Evolutionary conservation across 2,329 filamentous ascomycete genomes (phyloP).

Genomic region (Penicillium sp.): DNA sequence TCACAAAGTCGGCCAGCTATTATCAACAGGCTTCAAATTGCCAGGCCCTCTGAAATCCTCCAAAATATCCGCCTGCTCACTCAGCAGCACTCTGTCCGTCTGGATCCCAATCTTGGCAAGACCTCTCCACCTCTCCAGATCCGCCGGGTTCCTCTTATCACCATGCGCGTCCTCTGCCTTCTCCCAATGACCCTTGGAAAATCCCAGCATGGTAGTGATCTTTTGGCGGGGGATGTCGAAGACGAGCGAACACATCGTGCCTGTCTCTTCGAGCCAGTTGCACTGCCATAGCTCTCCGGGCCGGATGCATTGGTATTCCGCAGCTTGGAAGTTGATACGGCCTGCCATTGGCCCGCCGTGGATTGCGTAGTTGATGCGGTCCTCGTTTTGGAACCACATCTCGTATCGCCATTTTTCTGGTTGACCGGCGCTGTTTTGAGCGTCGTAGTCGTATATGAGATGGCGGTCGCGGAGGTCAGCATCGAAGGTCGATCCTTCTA

Average conservation of each 20-base stretch:
- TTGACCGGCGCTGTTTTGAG: conserved; percentile 52
- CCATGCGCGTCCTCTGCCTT: conserved; percentile 55
- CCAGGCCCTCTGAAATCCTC: conserved; percentile 57
- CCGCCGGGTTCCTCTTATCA: conserved; percentile 57
- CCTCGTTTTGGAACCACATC: conserved; percentile 62
- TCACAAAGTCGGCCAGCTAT: conserved; percentile 43
- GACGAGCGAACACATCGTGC: conserved; percentile 59
- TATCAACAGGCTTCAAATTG: conserved; percentile 51
- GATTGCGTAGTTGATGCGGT: conserved; percentile 61
- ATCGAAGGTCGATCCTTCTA: conserved; percentile 46
- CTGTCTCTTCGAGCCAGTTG: conserved; percentile 65
- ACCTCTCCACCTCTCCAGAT: conserved; percentile 57
- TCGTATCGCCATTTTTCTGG: conserved; percentile 65
- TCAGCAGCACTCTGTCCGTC: conserved; percentile 55
- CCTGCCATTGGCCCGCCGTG: conserved; percentile 64
- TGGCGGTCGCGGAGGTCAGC: conserved; percentile 58
- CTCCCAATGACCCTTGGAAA: conserved; percentile 62
- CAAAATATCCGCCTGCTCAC: conserved; percentile 58
- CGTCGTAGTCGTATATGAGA: conserved; percentile 62
- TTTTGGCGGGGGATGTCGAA: conserved; percentile 57
- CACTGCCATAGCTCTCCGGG: conserved; percentile 63
- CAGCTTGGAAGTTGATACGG: conserved; percentile 57
- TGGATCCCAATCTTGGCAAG: conserved; percentile 58
- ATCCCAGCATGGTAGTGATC: conserved; percentile 58
- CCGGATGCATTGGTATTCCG: conserved; percentile 61